A percentile compares a stretch with the other conserved stretches of the same genome.
phyloP scores from a whole-genome alignment of 106 monocot genomes.

The Triglochin maritima region DNA sequence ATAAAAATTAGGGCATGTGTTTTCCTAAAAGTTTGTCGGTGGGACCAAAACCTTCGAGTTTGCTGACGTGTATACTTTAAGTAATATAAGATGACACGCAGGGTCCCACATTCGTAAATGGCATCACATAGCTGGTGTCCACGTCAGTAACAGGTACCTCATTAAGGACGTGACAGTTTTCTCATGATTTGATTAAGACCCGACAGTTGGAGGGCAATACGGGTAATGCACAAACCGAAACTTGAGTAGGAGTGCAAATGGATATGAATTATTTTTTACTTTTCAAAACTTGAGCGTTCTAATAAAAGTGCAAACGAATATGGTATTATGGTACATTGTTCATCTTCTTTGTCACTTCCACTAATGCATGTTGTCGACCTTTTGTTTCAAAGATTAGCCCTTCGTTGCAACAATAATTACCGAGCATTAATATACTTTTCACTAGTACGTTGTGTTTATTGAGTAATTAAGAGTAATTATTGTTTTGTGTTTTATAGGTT shows the following conservation, averaged over 20 bases:
- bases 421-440: too few species aligned
- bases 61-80: too few species aligned
- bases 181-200: not conserved
- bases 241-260: not conserved
- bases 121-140: not conserved
- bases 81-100: too few species aligned
- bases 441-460: too few species aligned
- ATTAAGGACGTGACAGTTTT: not conserved
- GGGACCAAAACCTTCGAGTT: too few species aligned
- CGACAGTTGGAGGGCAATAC: not conserved
- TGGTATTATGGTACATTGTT: not conserved
- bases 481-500: too few species aligned
- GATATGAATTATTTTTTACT: not conserved
- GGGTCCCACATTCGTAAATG: not conserved
- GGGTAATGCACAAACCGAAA: not conserved
- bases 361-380: too few species aligned
- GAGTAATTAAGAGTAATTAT: too few species aligned
- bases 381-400: too few species aligned
- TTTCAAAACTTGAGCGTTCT: not conserved
- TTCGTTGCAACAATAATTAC: too few species aligned
- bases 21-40: too few species aligned
- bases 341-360: not conserved
- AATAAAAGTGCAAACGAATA: not conserved
- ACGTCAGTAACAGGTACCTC: not conserved
- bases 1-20: too few species aligned